Evolutionary conservation across 805 yeast genomes (phyloP).

Genomic region (Saturnispora sekii): DNA sequence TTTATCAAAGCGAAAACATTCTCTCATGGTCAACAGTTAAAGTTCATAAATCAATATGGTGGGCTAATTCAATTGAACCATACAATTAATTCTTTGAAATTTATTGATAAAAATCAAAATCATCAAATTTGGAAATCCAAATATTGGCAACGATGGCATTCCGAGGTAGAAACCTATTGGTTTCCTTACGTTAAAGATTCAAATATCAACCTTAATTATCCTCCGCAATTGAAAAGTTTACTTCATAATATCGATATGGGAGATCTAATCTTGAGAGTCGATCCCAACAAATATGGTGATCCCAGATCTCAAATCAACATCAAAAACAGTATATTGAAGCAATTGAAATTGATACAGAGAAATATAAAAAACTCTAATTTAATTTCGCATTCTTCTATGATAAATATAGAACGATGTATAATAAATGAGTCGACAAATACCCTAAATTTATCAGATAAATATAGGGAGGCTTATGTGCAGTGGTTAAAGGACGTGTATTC

Average conservation of each 20-base stretch:
- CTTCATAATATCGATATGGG: not conserved
- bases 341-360: not conserved
- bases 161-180: not conserved
- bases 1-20: not conserved
- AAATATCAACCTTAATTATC: not conserved
- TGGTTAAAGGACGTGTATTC: not conserved
- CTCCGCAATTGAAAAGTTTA: not conserved
- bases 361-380: not conserved
- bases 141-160: not conserved
- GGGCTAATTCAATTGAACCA: not conserved
- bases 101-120: not conserved
- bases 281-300: constrained; percentile 3
- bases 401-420: not conserved
- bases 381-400: not conserved
- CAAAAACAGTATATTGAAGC: not conserved
- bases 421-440: not conserved
- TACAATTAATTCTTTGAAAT: constrained; percentile 5
- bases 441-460: constrained; percentile 3
- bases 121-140: not conserved
- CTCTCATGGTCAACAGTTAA: constrained; percentile 2
- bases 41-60: constrained; percentile 1
- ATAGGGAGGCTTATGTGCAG: constrained; percentile 1
- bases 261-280: not conserved
- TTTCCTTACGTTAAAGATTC: not conserved
- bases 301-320: constrained; percentile 1